Evolutionary conservation across 116 monocot species (phyloP), one percentile per base, ranked within the genome.

Genomic region (Cymodocea nodosa): DNA sequence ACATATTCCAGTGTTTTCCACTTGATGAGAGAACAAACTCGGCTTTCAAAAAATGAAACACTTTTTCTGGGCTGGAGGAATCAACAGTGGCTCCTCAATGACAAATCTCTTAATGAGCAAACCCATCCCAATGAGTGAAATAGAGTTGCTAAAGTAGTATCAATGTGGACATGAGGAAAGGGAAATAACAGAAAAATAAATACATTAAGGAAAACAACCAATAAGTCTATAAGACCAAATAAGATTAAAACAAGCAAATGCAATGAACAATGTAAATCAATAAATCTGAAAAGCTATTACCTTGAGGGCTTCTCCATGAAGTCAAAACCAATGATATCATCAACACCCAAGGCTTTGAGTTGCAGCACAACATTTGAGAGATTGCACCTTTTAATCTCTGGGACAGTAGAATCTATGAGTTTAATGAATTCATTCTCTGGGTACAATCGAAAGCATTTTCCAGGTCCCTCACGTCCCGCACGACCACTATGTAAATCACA

Each of bases 331-430:
- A 92, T 74, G 34, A 92, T 92, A 63, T 98, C 86, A 74, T 98
- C 84, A 81, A 98, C 74, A 16, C 89, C 92, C 35, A 92, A 77
- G 64, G 92, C 98, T 74, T 89, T 98, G 23, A 98, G 86, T 65
- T 98, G 92, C 52, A 98, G 79, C 10, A 98, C 89, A 60, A 98
- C 84, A 79, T 84, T 98, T 58, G 98, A 77, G 23, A 98, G 82
- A 74, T 85, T 98, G 77, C 92, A 98, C 35, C 98, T 79, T 63
- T 89, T 98, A 50, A 98, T 92, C 70, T 98, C 98, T 48, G 98
- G 89, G 48, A 92, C 67, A 5, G 89, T 86, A 14, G 92, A 98
- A 76, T 98, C 92, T 6, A 58, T 60, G 40, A 98, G 77, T 73
- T 86, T 83, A 52, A 50, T 56, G 73, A 98, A 98, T 67, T 85